Percentiles rank a stretch among this genome's conserved stretches.
These are phyloP conservation scores for Pezicula neosporulosa DNA, from an alignment of 2,329 filamentous ascomycete genomes.

Conservation along the genomic window DNA sequence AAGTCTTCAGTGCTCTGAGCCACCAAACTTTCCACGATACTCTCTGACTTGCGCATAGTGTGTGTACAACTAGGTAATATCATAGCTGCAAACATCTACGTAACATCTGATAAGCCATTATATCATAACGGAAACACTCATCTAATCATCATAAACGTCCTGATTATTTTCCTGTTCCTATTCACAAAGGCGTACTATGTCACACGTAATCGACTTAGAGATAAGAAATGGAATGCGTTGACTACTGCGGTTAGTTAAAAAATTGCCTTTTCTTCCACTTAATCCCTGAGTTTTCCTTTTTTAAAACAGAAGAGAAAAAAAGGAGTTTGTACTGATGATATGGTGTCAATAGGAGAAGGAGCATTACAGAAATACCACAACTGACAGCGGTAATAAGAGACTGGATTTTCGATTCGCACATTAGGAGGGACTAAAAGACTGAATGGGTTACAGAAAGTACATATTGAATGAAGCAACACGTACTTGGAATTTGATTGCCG, in stretches of 20 bases:
- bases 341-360: background rate
- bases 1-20: background rate
- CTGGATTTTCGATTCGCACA: conserved; percentile 7
- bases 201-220: conserved; percentile 34
- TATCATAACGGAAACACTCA: conserved; percentile 51
- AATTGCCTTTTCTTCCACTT: too few relatives aligned
- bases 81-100: conserved; percentile 39
- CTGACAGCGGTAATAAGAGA: conserved; percentile 33
- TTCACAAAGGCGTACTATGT: conserved; percentile 42
- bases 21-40: too few relatives aligned
- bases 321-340: too few relatives aligned
- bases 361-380: conserved; percentile 28
- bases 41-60: conserved; percentile 16
- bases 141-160: conserved; percentile 21
- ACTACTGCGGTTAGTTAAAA: conserved; percentile 32
- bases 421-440: background rate
- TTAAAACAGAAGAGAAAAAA: too few relatives aligned
- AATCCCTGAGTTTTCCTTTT: too few relatives aligned
- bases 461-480: too few relatives aligned
- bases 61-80: conserved; percentile 43
- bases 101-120: conserved; percentile 42
- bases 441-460: too few relatives aligned
- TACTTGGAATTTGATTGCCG: too few relatives aligned
- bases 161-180: conserved; percentile 35
- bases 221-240: conserved; percentile 38